Evolutionary conservation across 2,329 filamentous ascomycete genomes (phyloP), one percentile per base, ranked within the genome.

Genomic region (Grosmannia huntii): DNA sequence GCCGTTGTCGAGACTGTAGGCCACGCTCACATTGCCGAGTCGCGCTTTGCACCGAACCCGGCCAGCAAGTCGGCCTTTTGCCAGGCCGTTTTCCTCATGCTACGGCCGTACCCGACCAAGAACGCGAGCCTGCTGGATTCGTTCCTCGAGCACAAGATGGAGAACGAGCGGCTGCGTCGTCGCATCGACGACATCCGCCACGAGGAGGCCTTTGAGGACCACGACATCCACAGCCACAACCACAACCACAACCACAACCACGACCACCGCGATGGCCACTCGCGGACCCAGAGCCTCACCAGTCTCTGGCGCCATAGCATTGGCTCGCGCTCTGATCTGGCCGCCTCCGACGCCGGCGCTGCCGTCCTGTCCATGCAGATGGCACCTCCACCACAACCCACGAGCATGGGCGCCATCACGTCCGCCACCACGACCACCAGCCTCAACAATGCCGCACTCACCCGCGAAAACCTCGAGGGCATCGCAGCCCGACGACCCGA

Each of bases 131-230:
- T 96, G 12, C 77, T 96, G 23, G 91, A 97, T 72, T 95, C 90
- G 0, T 96, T 96, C 66, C 77, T 97, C 31, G 92, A 97, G 69
- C 91, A 96, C 74, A 96, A 96, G 72, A 92, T 96, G 57, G 92
- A 96, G 70, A 96, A 96, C 66, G 90, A 96, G 73, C 83, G 91
- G 5, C 72, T 97, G 54, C 84, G 83, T 66, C 87, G 89, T 65
- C 84, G 89, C 50, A 95, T 97, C 61, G 84, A 86, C 21, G 90
- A 95, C 71, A 76, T 96, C 57, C 89, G 88, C 64, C 80, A 82
- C 61, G 92, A 96, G 70, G 92, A 96, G 69, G 83, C 86, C 59
- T 56, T 57, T 0, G 88, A 91, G 57, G 88, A 90, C 58, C 21
- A 25, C 46, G 46, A 50, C 11, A 50, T 10, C 9, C 31, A 50